Conservation (phyloP, 768 basidiomycete species). For the Termitomyces sp. region DNA sequence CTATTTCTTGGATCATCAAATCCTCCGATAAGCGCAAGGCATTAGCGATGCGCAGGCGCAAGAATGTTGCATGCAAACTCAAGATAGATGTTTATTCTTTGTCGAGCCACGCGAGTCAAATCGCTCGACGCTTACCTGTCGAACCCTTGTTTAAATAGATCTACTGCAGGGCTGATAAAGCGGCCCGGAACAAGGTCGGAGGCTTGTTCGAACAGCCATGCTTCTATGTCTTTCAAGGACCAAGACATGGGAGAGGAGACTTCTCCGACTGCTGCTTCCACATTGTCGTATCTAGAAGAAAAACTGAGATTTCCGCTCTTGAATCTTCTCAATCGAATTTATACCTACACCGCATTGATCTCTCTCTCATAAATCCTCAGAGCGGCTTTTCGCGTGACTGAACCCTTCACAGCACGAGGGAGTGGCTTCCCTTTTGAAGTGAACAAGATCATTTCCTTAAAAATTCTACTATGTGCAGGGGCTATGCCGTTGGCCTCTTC, state of each 20-base stretch:
- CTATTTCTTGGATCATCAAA: slow-evolving; percentile 2
- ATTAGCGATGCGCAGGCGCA: background rate
- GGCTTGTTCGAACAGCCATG: background rate
- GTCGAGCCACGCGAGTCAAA: background rate
- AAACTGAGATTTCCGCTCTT: background rate
- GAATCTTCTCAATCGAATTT: background rate
- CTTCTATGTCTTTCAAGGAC: background rate
- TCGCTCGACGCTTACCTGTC: background rate
- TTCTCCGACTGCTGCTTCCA: background rate
- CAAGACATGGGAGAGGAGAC: background rate
- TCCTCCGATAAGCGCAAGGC: slow-evolving; percentile 1
- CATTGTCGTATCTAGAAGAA: background rate
- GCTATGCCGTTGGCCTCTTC: background rate
- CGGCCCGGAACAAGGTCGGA: background rate
- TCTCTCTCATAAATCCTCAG: background rate
- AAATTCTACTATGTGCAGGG: background rate
- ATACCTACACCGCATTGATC: background rate
- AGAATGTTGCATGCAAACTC: background rate
- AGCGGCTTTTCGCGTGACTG: background rate
- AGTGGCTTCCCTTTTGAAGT: background rate
- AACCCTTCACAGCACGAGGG: slow-evolving; percentile 4
- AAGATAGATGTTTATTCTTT: background rate
- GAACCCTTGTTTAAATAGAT: slow-evolving; percentile 7
- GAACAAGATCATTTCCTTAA: background rate
- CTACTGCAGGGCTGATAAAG: background rate